Percentiles rank a stretch among this genome's conserved stretches.
Evolutionary conservation across 257 asterid genomes (phyloP).

Genomic region (Scutellaria minor): DNA sequence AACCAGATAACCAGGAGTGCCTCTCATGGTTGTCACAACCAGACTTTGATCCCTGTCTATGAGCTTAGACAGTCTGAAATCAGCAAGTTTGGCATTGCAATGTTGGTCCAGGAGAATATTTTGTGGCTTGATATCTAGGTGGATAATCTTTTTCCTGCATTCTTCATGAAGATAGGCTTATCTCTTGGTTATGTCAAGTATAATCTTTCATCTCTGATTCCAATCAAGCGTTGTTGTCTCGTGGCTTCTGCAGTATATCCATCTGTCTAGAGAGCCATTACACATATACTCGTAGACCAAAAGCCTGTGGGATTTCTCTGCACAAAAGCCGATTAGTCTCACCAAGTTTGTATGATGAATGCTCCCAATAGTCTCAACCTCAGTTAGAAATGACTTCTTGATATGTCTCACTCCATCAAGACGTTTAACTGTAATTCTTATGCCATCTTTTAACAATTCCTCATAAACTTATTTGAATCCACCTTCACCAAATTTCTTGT

Average conservation of each 20-base stretch:
- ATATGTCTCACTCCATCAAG: slow-evolving; percentile 39
- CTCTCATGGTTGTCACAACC: slow-evolving; percentile 44
- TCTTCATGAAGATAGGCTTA: slow-evolving; percentile 48
- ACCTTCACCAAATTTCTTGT: slow-evolving; percentile 37
- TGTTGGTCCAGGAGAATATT: slow-evolving; percentile 42
- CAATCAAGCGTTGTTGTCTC: slow-evolving; percentile 12
- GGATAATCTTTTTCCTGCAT: slow-evolving; percentile 43
- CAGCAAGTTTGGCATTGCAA: slow-evolving; percentile 37
- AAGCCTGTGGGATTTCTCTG: slow-evolving; percentile 38
- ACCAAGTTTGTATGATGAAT: slow-evolving; percentile 41
- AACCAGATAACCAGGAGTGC: slow-evolving; percentile 43
- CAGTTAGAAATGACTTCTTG: slow-evolving; percentile 39
- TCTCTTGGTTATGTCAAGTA: slow-evolving; percentile 40
- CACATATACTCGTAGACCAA: slow-evolving; percentile 40
- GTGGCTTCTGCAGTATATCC: slow-evolving; percentile 31
- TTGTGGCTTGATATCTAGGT: slow-evolving; percentile 45
- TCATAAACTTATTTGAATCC: slow-evolving; percentile 42
- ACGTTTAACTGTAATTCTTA: slow-evolving; percentile 37
- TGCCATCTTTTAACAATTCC: slow-evolving; percentile 33
- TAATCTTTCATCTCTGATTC: slow-evolving; percentile 27
- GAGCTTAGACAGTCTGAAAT: slow-evolving; percentile 44
- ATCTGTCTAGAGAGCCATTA: slow-evolving; percentile 39
- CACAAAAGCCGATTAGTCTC: slow-evolving; percentile 40
- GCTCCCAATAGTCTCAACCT: slow-evolving; percentile 40
- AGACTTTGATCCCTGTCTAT: slow-evolving; percentile 36